phyloP scores from a whole-genome alignment of 495 filamentous ascomycete genomes.

The Entonaema liquescens region DNA sequence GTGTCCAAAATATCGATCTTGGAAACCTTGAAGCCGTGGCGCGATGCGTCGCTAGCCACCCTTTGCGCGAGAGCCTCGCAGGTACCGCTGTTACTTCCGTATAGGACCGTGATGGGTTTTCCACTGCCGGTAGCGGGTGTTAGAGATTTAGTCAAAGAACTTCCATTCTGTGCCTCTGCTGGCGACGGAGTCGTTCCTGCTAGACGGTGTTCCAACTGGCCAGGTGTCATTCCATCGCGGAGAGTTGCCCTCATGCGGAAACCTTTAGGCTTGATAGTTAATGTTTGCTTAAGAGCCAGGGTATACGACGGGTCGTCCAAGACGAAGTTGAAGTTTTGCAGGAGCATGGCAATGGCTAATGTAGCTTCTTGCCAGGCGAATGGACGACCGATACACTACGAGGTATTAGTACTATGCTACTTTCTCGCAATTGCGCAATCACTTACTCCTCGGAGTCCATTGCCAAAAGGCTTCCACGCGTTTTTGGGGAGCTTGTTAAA shows the following conservation, averaged over 20 bases:
- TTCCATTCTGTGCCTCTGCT: conserved; percentile 5
- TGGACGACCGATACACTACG: conserved; percentile 60
- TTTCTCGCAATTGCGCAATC: not conserved
- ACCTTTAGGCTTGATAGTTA: conserved; percentile 80
- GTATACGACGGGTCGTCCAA: conserved; percentile 67
- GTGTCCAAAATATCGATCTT: conserved; percentile 67
- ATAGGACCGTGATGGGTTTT: conserved; percentile 68
- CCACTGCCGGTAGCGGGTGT: conserved; percentile 38
- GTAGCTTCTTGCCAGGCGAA: conserved; percentile 73
- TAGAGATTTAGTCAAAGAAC: not conserved
- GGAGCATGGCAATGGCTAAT: conserved; percentile 61
- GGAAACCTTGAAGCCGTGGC: conserved; percentile 66
- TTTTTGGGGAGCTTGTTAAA: conserved; percentile 65
- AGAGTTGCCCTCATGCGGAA: conserved; percentile 74
- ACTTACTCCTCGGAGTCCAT: conserved; percentile 59
- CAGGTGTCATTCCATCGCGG: conserved; percentile 65
- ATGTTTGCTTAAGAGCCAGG: conserved; percentile 72
- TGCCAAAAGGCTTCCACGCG: conserved; percentile 70
- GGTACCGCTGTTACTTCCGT: conserved; percentile 78
- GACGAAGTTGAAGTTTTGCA: conserved; percentile 70
- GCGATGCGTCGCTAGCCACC: conserved; percentile 65
- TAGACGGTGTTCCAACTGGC: conserved; percentile 63
- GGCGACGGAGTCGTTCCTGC: conserved; percentile 33
- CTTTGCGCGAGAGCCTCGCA: conserved; percentile 74
- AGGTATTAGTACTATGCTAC: conserved; percentile 1